A percentile compares a stretch with the other conserved stretches of the same genome.
Evolutionary conservation across 2,329 filamentous ascomycete genomes (phyloP).

Genomic region (Talaromyces sp.): DNA sequence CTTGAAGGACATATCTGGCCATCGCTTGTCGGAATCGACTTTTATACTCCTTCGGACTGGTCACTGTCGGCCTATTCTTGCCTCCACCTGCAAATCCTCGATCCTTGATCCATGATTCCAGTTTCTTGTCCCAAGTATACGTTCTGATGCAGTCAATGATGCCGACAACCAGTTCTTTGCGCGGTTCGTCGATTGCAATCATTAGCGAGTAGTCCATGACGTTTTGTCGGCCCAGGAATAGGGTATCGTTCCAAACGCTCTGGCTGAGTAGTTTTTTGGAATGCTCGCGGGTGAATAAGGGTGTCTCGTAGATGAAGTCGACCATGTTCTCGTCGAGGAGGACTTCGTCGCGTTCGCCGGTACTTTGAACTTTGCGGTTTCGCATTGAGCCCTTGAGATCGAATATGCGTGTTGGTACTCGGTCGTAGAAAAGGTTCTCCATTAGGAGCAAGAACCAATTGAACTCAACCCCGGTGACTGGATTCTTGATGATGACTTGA

Average conservation of each 20-base stretch:
- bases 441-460: slow-evolving; percentile 92
- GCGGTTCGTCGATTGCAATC: slow-evolving; percentile 89
- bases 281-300: slow-evolving; percentile 90
- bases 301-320: slow-evolving; percentile 97
- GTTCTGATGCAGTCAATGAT: slow-evolving; percentile 98
- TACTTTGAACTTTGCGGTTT: slow-evolving; percentile 94
- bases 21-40: slow-evolving; percentile 93
- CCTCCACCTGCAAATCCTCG: slow-evolving; percentile 77
- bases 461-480: slow-evolving; percentile 82
- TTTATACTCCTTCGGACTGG: slow-evolving; percentile 95
- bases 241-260: slow-evolving; percentile 94
- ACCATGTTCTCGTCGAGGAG: slow-evolving; percentile 98
- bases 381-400: slow-evolving; percentile 98
- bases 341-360: slow-evolving; percentile 93
- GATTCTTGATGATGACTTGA: slow-evolving; percentile 95
- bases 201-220: slow-evolving; percentile 99
- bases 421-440: slow-evolving; percentile 97
- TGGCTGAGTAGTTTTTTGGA: slow-evolving; percentile 88
- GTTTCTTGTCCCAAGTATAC: slow-evolving; percentile 99
- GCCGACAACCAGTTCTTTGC: slow-evolving; percentile 88
- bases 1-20: slow-evolving; percentile 67
- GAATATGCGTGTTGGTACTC: slow-evolving; percentile 81
- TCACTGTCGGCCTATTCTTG: slow-evolving; percentile 83
- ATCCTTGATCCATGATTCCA: slow-evolving; percentile 99
- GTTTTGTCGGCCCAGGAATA: slow-evolving; percentile 89